phyloP scores from a whole-genome alignment of 495 filamentous ascomycete species.

The Penicillium cosmopolitanum region DNA sequence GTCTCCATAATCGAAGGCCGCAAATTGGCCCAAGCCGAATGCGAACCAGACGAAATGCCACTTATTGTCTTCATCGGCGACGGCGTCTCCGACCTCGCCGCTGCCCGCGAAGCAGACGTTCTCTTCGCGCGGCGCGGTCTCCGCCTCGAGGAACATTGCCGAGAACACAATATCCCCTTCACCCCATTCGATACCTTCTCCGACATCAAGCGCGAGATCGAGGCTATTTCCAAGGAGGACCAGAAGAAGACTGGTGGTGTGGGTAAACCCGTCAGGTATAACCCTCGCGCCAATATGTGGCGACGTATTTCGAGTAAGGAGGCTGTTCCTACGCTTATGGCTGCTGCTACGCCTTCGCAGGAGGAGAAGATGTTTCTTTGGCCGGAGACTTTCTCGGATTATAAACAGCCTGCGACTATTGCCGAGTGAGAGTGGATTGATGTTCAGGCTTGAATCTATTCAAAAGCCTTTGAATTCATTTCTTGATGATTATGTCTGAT shows the following conservation, averaged over 20 bases:
- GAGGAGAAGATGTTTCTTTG: constrained; percentile 71
- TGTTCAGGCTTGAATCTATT: constrained; percentile 5
- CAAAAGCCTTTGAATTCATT: neutral
- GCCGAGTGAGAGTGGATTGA: constrained; percentile 17
- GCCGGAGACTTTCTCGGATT: constrained; percentile 63
- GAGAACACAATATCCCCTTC: constrained; percentile 64
- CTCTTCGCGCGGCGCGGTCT: constrained; percentile 73
- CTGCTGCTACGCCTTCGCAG: constrained; percentile 54
- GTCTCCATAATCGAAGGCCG: constrained; percentile 65
- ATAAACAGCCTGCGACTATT: constrained; percentile 30
- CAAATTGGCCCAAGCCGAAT: constrained; percentile 51
- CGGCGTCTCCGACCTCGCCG: constrained; percentile 75
- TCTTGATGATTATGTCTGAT: neutral
- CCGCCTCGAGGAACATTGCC: constrained; percentile 72
- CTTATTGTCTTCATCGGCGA: constrained; percentile 79
- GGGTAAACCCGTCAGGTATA: constrained; percentile 66
- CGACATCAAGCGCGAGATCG: constrained; percentile 67
- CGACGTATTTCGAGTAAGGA: constrained; percentile 63
- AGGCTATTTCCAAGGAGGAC: constrained; percentile 62
- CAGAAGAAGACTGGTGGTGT: constrained; percentile 65
- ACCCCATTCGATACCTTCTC: constrained; percentile 69
- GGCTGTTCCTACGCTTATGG: constrained; percentile 58
- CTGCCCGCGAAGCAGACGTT: constrained; percentile 74
- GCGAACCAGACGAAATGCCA: constrained; percentile 65
- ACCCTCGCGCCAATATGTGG: constrained; percentile 75